Base-by-base conservation (phyloP, 202 grass and related monocot species). In the Schoenoplectus triqueter region DNA sequence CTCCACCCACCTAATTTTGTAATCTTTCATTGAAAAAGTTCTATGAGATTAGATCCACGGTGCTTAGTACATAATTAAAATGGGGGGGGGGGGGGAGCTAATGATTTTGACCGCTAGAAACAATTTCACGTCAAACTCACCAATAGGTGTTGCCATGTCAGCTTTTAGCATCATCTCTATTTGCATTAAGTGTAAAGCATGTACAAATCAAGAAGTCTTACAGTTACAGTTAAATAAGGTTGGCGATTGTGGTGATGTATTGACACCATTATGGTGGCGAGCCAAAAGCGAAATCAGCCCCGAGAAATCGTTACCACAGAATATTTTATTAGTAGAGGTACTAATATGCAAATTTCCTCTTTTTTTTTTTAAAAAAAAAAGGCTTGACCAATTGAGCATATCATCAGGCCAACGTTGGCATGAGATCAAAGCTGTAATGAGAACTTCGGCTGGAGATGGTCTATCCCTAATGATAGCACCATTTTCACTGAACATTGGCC, bases 1-100 rank as follows among this genome's bases (percentile, higher is more conserved):
- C 57, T 76, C 72, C 20, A 55, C 73, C 47, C 73, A 76, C 73
- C 73, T 55, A 56, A 54, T 14, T 55, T 76, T 39, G 19, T 48
- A 54, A 54, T 54, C 20, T 56, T 31, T 55, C 3, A 55, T 76
- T 54, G 73, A 76, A 39, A 73, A 52, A 56, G 20, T 14, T 76
- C 20, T 76, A 76, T 14, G 31, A 31, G 31, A 31, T 31, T 20
- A 51, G 48, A 31, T 52, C 10, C 71, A 74, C 48, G 15, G 42
- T 74, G 47, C 48, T 54, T 44, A 44, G 5, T 70, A 70, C 42
- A 70, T 40, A 70, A 70, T 46, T 70, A 47, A 75, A 75, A 54
- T 14, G 54, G 70, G 20, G 49, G 31, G 47, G 31, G 54, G 70
- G 20, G 49, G 31, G 47, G 31, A 31, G 31, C 31, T 31, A 31